Evolutionary conservation across 2,329 filamentous ascomycete genomes (phyloP).

Genomic region (Pseudogymnoascus sp.): DNA sequence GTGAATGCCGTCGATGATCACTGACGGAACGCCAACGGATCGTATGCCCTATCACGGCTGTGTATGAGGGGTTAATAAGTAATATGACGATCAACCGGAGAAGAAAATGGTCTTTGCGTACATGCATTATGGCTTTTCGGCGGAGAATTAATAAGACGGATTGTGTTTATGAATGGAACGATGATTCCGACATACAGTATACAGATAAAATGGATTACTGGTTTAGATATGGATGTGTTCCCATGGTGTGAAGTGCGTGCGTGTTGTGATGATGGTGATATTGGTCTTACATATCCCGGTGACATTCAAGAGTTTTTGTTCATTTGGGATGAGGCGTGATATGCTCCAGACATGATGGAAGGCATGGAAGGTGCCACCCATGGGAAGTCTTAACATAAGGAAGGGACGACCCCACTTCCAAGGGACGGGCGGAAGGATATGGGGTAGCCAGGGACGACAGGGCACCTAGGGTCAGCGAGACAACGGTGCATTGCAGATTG

Average conservation of each 20-base stretch:
- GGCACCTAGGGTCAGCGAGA: neutral
- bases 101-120: neutral
- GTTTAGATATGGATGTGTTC: neutral
- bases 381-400: neutral
- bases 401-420: neutral
- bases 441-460: neutral
- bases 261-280: neutral
- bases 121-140: neutral
- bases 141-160: neutral
- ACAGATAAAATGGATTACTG: constrained; percentile 2
- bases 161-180: neutral
- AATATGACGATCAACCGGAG: neutral
- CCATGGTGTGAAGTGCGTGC: neutral
- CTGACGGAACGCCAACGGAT: neutral
- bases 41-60: neutral
- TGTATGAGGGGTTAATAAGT: constrained; percentile 3
- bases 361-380: neutral
- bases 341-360: neutral
- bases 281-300: neutral
- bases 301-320: neutral
- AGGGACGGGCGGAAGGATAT: neutral
- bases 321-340: neutral
- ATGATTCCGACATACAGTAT: constrained; percentile 1
- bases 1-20: constrained; percentile 3
- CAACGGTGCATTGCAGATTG: neutral